These are phyloP conservation scores for Diplodia corticola DNA, from an alignment of 2,329 filamentous ascomycete species.

Conservation along the genomic window DNA sequence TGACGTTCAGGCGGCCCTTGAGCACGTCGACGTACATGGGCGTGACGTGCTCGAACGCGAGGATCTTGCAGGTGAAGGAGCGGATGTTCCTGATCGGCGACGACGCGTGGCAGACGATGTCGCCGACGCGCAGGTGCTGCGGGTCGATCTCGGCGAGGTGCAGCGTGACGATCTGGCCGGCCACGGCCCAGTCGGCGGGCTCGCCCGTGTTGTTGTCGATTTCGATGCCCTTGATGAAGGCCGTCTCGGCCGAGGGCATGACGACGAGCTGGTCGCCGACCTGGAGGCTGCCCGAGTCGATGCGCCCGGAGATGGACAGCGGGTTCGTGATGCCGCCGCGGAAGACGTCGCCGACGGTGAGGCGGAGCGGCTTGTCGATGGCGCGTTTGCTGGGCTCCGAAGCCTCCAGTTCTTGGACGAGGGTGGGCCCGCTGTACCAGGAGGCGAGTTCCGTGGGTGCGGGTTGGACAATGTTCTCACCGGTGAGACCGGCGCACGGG, in stretches of 20 bases:
- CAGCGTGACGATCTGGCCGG: constrained; percentile 84
- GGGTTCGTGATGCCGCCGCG: constrained; percentile 76
- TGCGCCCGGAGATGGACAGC: constrained; percentile 79
- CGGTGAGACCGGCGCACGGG: constrained; percentile 84
- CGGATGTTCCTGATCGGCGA: constrained; percentile 70
- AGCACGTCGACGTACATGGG: constrained; percentile 90
- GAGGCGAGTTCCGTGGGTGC: constrained; percentile 54
- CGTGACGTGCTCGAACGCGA: constrained; percentile 86
- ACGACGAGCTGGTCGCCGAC: constrained; percentile 76
- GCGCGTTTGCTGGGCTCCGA: constrained; percentile 72
- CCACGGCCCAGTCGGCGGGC: constrained; percentile 82
- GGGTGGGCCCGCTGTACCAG: constrained; percentile 80
- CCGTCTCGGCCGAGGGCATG: constrained; percentile 79
- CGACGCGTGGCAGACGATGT: constrained; percentile 75
- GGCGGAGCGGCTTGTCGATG: constrained; percentile 75
- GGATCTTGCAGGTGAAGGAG: constrained; percentile 76
- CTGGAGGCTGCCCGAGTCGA: constrained; percentile 83
- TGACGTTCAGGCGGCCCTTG: constrained; percentile 75
- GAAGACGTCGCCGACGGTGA: constrained; percentile 88
- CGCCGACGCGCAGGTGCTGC: constrained; percentile 73
- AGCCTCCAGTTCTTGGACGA: constrained; percentile 83
- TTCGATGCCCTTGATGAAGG: constrained; percentile 78
- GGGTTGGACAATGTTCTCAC: constrained; percentile 75
- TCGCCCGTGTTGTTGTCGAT: constrained; percentile 56
- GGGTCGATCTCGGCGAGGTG: constrained; percentile 83